Evolutionary conservation across 179 eudicot genomes (phyloP).

Genomic region (Drosera spatulata): DNA sequence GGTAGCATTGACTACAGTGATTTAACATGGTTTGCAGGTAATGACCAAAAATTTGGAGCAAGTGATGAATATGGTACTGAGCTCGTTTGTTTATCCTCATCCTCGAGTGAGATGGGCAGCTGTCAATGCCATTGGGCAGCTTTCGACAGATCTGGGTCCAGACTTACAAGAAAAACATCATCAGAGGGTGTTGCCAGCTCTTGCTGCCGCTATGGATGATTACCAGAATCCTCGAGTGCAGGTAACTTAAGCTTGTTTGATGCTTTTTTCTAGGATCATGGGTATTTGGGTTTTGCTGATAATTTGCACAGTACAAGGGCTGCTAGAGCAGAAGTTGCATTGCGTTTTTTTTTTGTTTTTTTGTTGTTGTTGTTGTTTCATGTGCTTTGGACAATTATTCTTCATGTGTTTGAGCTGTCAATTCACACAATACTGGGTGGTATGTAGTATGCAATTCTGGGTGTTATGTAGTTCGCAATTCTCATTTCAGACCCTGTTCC

Average conservation of each 20-base stretch:
- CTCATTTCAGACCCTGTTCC: too few species aligned
- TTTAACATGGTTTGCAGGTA: slow-evolving; percentile 33
- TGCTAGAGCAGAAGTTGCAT: too few species aligned
- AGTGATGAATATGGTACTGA: slow-evolving; percentile 77
- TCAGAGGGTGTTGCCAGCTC: slow-evolving; percentile 69
- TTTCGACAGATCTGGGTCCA: slow-evolving; percentile 91
- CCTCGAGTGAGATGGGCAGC: slow-evolving; percentile 99
- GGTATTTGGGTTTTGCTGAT: too few species aligned
- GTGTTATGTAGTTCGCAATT: too few species aligned
- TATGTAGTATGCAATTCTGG: too few species aligned
- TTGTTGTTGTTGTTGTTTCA: too few species aligned
- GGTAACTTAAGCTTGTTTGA: slow-evolving; percentile 28
- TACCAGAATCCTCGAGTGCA: slow-evolving; percentile 92
- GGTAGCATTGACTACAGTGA: slow-evolving; percentile 2
- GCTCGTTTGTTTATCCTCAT: slow-evolving; percentile 84
- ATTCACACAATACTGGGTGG: too few species aligned
- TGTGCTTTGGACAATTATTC: too few species aligned
- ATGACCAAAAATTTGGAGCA: slow-evolving; percentile 84
- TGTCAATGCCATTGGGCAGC: slow-evolving; percentile 91
- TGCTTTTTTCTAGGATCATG: neutral
- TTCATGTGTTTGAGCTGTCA: too few species aligned
- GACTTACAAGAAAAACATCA: slow-evolving; percentile 86
- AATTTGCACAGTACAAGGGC: too few species aligned
- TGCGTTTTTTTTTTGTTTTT: too few species aligned
- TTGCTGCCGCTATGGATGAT: slow-evolving; percentile 90